These are phyloP conservation scores for Malus asiatica DNA, from an alignment of 306 rosid genomes.

Conservation along the genomic window DNA sequence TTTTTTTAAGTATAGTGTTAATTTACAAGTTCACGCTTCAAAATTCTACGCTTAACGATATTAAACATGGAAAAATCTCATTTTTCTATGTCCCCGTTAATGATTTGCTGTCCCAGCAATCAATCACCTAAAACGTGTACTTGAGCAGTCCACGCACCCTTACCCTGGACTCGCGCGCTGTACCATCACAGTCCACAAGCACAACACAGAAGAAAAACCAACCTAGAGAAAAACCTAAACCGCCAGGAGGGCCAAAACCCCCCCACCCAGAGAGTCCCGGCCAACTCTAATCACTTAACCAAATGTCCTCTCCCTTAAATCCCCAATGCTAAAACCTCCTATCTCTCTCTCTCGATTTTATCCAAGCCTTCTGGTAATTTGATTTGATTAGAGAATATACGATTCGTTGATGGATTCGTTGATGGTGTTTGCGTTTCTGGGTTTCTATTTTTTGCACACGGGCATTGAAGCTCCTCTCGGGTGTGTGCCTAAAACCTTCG, in stretches of 20 bases:
- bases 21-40: no score
- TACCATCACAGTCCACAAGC: background rate
- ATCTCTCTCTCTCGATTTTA: background rate
- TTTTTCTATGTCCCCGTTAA: no score
- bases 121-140: background rate
- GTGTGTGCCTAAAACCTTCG: background rate
- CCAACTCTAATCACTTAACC: background rate
- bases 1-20: fast-evolving
- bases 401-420: no score
- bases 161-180: slow-evolving; percentile 5
- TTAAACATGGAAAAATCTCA: no score
- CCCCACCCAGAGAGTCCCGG: background rate
- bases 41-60: no score
- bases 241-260: background rate
- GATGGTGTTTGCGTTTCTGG: slow-evolving; percentile 6
- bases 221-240: background rate
- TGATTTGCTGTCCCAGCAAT: no score
- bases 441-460: background rate
- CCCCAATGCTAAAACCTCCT: background rate
- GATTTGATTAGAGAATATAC: no score
- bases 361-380: background rate
- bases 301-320: background rate
- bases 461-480: background rate
- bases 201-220: background rate
- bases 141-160: slow-evolving; percentile 11